Evolutionary conservation across 345 rosid genomes (phyloP).

Genomic region (Citrus reticulata): DNA sequence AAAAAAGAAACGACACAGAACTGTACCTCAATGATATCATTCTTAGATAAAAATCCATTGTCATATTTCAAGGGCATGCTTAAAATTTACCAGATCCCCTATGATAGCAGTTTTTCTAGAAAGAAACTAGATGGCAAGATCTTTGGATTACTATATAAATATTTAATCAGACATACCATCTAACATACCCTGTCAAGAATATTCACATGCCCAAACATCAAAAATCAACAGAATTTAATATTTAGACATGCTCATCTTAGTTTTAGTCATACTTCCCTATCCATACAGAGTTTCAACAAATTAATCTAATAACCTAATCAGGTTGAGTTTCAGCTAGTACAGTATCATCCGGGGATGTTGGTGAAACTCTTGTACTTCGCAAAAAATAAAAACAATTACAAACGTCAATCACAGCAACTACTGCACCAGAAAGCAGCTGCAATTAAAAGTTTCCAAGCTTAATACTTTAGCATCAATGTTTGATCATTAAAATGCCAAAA

Average conservation of each 20-base stretch:
- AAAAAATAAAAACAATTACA: neutral
- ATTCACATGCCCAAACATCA: neutral
- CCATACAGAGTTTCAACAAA: neutral
- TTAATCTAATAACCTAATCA: neutral
- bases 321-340: neutral
- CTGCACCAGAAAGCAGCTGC: neutral
- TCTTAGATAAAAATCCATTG: neutral
- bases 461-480: neutral
- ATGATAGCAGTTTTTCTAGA: neutral
- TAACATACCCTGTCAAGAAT: neutral
- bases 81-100: neutral
- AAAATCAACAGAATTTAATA: neutral
- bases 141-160: neutral
- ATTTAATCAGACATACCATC: neutral
- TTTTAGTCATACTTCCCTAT: neutral
- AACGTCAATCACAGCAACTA: neutral
- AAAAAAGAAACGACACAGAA: neutral
- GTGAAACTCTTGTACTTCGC: neutral
- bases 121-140: neutral
- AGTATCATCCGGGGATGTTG: neutral
- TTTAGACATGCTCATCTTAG: neutral
- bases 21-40: neutral
- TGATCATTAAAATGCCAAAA: too few relatives aligned
- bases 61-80: neutral
- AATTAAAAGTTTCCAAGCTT: neutral